Conservation (phyloP, 2,329 filamentous ascomycete genomes). For the Phaeosphaeria sp. region DNA sequence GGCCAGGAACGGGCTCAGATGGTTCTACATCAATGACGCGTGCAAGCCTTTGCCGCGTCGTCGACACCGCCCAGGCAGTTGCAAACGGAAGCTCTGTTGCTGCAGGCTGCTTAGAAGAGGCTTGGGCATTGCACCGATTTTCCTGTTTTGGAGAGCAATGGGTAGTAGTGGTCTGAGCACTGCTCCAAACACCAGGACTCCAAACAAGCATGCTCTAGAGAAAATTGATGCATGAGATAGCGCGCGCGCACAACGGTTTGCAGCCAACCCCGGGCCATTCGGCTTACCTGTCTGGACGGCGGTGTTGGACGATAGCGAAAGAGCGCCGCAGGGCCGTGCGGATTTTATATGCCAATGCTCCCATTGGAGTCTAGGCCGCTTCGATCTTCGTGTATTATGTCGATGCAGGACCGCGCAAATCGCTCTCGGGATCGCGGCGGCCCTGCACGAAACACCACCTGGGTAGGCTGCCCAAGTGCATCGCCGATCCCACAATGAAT, state of each 20-base stretch:
- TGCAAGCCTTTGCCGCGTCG: slow-evolving; percentile 20
- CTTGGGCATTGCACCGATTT: not conserved
- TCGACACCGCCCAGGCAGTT: not conserved
- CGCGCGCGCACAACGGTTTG: not conserved
- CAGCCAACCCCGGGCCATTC: not conserved
- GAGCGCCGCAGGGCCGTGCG: slow-evolving; percentile 1
- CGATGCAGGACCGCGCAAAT: slow-evolving; percentile 8
- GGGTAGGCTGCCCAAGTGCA: slow-evolving; percentile 9
- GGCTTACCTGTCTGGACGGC: not conserved
- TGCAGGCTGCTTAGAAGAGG: not conserved
- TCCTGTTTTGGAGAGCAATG: not conserved
- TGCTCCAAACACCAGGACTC: not conserved
- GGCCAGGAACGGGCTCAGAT: slow-evolving; percentile 13
- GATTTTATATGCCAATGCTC: slow-evolving; percentile 6
- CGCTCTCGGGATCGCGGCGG: slow-evolving; percentile 25
- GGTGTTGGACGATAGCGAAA: not conserved
- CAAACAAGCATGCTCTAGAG: not conserved
- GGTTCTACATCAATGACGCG: slow-evolving; percentile 36
- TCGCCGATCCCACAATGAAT: slow-evolving; percentile 32
- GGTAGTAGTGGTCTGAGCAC: not conserved
- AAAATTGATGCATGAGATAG: not conserved
- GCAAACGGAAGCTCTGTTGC: not conserved
- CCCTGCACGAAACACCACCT: slow-evolving; percentile 19
- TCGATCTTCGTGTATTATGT: slow-evolving; percentile 11
- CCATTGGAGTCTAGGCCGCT: slow-evolving; percentile 2